These are phyloP conservation scores for Albophoma yamanashiensis DNA, from an alignment of 2,329 filamentous ascomycete genomes.

Conservation along the genomic window DNA sequence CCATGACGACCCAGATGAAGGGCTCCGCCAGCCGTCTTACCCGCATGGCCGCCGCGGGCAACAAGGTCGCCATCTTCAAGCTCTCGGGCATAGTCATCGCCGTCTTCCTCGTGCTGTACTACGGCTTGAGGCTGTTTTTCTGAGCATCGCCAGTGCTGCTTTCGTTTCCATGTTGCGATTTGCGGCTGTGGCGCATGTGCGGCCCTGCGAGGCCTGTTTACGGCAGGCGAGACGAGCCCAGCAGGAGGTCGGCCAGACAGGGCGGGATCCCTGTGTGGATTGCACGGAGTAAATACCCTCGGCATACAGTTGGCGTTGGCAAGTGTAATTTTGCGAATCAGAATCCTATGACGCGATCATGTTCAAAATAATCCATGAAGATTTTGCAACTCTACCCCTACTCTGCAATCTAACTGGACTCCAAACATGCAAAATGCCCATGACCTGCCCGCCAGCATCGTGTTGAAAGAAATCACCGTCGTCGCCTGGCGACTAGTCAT, in stretches of 20 bases:
- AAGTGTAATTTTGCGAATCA: background rate
- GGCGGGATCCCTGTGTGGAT: background rate
- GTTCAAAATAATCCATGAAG: background rate
- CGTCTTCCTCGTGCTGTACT: conserved; percentile 64
- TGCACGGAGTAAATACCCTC: conserved; percentile 6
- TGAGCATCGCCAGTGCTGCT: conserved; percentile 16
- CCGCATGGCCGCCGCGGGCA: conserved; percentile 83
- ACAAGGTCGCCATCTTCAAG: conserved; percentile 85
- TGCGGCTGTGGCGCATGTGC: background rate
- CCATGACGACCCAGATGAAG: conserved; percentile 71
- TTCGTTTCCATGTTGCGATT: background rate
- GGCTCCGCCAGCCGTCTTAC: conserved; percentile 74
- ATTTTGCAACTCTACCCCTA: conserved; percentile 1
- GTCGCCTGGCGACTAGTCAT: background rate
- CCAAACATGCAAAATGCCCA: conserved; percentile 22
- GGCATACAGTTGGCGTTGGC: conserved; percentile 5
- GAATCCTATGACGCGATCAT: background rate
- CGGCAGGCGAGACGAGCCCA: background rate
- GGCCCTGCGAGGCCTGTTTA: background rate
- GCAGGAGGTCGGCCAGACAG: background rate
- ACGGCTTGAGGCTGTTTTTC: conserved; percentile 54
- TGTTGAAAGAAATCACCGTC: conserved; percentile 9
- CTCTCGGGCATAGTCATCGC: conserved; percentile 73
- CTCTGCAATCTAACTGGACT: conserved; percentile 19
- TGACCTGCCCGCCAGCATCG: conserved; percentile 17